These are phyloP conservation scores for Plantago major DNA, from an alignment of 257 asterid genomes.

Conservation along the genomic window DNA sequence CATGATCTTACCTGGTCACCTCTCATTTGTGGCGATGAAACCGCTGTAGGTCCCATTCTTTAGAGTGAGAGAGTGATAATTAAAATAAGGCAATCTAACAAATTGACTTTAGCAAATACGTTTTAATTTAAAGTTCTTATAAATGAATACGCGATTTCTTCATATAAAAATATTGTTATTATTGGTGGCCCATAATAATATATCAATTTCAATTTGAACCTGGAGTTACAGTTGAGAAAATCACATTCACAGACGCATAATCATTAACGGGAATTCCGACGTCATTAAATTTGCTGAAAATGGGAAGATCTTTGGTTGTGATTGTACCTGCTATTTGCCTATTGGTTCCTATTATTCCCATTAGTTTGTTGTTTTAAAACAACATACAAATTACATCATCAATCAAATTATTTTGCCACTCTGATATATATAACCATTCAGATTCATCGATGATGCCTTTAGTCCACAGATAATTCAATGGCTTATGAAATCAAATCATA, in stretches of 20 bases:
- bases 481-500: too few relatives aligned
- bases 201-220: slow-evolving; percentile 25
- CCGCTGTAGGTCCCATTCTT: too few relatives aligned
- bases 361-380: neutral
- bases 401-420: neutral
- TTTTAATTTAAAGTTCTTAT: too few relatives aligned
- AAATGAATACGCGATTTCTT: too few relatives aligned
- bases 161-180: too few relatives aligned
- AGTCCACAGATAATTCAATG: too few relatives aligned
- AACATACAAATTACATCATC: slow-evolving; percentile 1
- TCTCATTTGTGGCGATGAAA: too few relatives aligned
- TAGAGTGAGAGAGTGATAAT: too few relatives aligned
- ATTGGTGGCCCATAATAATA: too few relatives aligned
- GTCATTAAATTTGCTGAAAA: neutral
- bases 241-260: neutral
- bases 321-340: neutral
- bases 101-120: too few relatives aligned
- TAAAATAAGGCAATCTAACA: too few relatives aligned
- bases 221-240: neutral
- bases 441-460: neutral
- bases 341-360: neutral
- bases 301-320: neutral
- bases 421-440: neutral
- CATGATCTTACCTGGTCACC: too few relatives aligned
- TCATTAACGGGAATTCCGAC: neutral